These are phyloP conservation scores for Pichia scutulata DNA, from an alignment of 805 yeast genomes.

Conservation along the genomic window DNA sequence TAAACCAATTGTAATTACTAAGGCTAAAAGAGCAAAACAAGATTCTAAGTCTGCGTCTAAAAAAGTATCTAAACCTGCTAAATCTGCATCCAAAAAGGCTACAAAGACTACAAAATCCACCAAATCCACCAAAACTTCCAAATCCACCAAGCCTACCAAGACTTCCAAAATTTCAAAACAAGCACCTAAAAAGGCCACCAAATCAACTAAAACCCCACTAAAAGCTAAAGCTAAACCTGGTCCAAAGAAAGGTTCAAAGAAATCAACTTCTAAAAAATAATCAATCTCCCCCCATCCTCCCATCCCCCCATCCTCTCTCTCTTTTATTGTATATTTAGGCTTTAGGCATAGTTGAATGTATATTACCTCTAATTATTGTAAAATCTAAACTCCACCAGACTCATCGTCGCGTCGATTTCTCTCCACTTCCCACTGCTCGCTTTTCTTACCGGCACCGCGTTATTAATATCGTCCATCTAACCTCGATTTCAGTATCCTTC, in stretches of 20 bases:
- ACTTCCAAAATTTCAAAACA: no score
- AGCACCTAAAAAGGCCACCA: background rate
- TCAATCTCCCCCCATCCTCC: background rate
- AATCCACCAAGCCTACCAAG: background rate
- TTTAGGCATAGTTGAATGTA: background rate
- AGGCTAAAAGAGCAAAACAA: background rate
- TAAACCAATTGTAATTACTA: background rate
- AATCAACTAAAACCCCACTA: background rate
- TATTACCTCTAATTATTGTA: background rate
- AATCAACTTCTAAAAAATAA: background rate
- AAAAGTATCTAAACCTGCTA: conserved; percentile 10
- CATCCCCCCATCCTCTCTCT: background rate
- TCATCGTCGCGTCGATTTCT: no score
- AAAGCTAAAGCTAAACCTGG: background rate
- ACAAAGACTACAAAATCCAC: background rate
- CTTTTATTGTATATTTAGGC: background rate
- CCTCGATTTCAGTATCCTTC: no score
- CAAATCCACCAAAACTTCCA: background rate
- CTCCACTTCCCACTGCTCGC: no score
- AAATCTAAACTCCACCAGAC: background rate
- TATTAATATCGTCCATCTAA: no score
- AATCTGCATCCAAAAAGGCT: conserved; percentile 18
- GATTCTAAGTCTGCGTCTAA: background rate
- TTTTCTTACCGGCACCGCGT: background rate
- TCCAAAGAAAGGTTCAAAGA: background rate